Evolutionary conservation across 2,329 filamentous ascomycete species (phyloP).

Genomic region (Aspergillus arachidicola): DNA sequence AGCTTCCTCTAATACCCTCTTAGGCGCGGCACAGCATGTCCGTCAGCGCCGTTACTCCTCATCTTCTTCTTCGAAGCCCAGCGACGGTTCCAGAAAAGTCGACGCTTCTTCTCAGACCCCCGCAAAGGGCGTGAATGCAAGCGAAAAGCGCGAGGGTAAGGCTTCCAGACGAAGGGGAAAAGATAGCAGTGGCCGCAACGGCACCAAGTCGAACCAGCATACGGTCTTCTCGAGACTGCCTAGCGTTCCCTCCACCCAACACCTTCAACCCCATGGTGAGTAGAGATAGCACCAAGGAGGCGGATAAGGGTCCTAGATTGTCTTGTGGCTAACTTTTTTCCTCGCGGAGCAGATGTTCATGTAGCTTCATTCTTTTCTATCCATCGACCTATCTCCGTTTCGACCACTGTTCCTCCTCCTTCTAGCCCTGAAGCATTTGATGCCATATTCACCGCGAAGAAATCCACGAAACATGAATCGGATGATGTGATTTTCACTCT

Average conservation of each 20-base stretch:
- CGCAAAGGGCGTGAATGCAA: slow-evolving; percentile 41
- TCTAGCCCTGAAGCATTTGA: slow-evolving; percentile 77
- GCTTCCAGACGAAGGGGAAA: slow-evolving; percentile 39
- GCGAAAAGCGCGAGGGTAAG: slow-evolving; percentile 40
- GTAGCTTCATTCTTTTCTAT: slow-evolving; percentile 94
- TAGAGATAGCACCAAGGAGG: background rate
- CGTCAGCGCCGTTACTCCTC: slow-evolving; percentile 53
- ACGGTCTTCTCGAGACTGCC: slow-evolving; percentile 48
- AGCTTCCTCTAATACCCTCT: slow-evolving; percentile 33
- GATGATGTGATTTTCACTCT: slow-evolving; percentile 68
- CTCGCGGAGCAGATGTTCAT: slow-evolving; percentile 67
- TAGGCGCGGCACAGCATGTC: slow-evolving; percentile 36
- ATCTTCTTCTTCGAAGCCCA: slow-evolving; percentile 50
- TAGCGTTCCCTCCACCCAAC: slow-evolving; percentile 52
- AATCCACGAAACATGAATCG: slow-evolving; percentile 47
- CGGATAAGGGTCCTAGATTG: background rate
- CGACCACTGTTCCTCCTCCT: slow-evolving; percentile 73
- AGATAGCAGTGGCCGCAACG: slow-evolving; percentile 35
- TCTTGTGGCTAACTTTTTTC: slow-evolving; percentile 5
- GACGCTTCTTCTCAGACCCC: slow-evolving; percentile 44
- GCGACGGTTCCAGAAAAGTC: slow-evolving; percentile 47
- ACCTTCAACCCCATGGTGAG: slow-evolving; percentile 52
- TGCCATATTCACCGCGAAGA: slow-evolving; percentile 74
- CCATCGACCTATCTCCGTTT: slow-evolving; percentile 90
- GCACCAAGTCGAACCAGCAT: slow-evolving; percentile 40